A percentile compares a stretch with the other conserved stretches of the same genome.
Evolutionary conservation across 176 grass and related monocot species (phyloP).

Genomic region (bread wheat (Triticum aestivum)): IWGSC_CS_RefSeq_v2.1 NC_057808.1:529960453-529960952

Average conservation of each 20-base stretch:
- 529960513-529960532: not conserved
- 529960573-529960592: not conserved
- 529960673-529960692: not conserved
- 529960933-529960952: not conserved
- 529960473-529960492: not conserved
- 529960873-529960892: too few relatives aligned
- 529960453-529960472: not conserved
- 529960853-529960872: not conserved
- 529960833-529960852: not conserved
- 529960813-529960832: not conserved
- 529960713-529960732: slow-evolving; percentile 49
- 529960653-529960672: not conserved
- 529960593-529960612: not conserved
- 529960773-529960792: slow-evolving; percentile 85
- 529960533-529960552: not conserved
- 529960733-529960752: slow-evolving; percentile 76
- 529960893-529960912: too few relatives aligned
- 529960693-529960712: not conserved
- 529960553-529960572: not conserved
- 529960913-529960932: too few relatives aligned
- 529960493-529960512: not conserved
- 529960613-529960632: not conserved
- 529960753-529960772: slow-evolving; percentile 86
- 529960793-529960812: not conserved
- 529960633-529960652: not conserved